Evolutionary conservation across 2,329 filamentous ascomycete species (phyloP), one percentile per base, ranked within the genome.

Genomic region (Aspergillus puulaauensis): DNA sequence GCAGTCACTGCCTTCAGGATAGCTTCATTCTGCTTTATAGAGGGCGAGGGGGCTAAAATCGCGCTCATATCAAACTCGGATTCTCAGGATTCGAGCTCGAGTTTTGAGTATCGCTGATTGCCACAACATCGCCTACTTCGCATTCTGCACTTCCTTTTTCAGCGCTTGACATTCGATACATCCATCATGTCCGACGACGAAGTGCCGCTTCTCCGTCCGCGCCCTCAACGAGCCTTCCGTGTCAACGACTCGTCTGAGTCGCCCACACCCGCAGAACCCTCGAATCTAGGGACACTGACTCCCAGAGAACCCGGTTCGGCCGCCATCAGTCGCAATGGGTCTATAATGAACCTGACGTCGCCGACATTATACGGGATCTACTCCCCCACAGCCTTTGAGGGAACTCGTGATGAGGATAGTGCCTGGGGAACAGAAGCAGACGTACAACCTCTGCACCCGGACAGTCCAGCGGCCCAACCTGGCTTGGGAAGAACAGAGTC

Each of bases 341-440:
- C 91, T 9, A 84, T 91, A 57, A 80, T 92, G 69, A 96, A 97
- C 71, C 82, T 99, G 59, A 96, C 91, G 4, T 88, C 90, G 9
- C 93, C 91, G 2, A 96, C 95, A 0, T 83, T 99, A 5, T 90
- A 89, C 65, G 93, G 95, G 54, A 99, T 99, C 68, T 99, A 96
- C 79, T 87, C 87, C 11, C 86, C 86, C 6, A 84, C 85, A 1
- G 82, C 83, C 33, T 83, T 83, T 57, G 79, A 83, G 45, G 75
- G 62, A 76, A 82, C 64, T 73, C 79, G 68, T 58, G 85, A 86
- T 63, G 86, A 87, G 61, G 74, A 81, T 55, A 92, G 89, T 11
- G 91, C 91, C 2, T 95, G 89, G 88, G 90, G 89, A 23, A 90
- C 87, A 0, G 91, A 90, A 37, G 84, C 89, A 0, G 91, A 90